These are phyloP conservation scores for Fusarium paranaense DNA, from an alignment of 2,329 filamentous ascomycete genomes.

Conservation along the genomic window DNA sequence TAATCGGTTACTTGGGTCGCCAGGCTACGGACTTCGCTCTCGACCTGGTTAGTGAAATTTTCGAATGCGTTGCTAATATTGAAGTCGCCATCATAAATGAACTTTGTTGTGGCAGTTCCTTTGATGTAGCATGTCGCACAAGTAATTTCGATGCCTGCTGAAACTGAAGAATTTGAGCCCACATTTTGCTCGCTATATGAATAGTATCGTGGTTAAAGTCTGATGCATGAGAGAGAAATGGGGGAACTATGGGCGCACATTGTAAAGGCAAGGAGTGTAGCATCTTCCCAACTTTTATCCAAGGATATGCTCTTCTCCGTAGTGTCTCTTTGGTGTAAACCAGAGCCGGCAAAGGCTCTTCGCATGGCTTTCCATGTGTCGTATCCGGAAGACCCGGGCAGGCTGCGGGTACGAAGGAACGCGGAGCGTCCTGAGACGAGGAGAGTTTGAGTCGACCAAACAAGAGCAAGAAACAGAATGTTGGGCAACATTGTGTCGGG, in stretches of 20 bases:
- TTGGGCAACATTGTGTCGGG: background rate
- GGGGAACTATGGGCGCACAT: background rate
- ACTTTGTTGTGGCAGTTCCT: background rate
- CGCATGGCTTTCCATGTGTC: background rate
- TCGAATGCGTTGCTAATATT: background rate
- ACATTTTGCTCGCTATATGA: background rate
- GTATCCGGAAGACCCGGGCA: background rate
- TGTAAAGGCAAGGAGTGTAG: background rate
- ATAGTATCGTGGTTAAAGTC: background rate
- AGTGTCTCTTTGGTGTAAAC: background rate
- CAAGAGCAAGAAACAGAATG: background rate
- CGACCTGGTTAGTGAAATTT: background rate
- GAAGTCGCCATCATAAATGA: background rate
- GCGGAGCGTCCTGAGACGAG: background rate
- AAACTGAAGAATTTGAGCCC: background rate
- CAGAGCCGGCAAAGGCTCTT: background rate
- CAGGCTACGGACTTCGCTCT: background rate
- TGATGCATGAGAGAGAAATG: background rate
- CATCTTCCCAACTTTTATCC: constrained; percentile 1
- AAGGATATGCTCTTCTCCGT: background rate
- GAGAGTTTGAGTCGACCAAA: background rate
- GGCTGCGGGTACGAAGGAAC: background rate
- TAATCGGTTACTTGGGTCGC: constrained; percentile 10
- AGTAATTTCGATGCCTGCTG: background rate
- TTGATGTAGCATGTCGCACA: background rate